Evolutionary conservation across 305 asterid genomes (phyloP).

Genomic region (Lippia alba): DNA sequence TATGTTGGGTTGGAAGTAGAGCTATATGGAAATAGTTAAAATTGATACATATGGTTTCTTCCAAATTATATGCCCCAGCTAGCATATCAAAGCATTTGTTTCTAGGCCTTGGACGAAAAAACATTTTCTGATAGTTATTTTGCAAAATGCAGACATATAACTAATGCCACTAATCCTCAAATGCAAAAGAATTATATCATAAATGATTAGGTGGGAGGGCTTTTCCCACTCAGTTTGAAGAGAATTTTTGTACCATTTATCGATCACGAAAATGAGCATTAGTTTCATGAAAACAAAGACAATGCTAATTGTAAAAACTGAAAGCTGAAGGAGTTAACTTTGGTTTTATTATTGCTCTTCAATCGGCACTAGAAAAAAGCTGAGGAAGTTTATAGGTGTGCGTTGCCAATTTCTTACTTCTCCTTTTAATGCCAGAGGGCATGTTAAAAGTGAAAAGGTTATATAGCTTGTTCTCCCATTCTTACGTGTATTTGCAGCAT

Average conservation of each 20-base stretch:
- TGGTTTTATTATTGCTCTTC: neutral
- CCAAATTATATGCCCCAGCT: no score
- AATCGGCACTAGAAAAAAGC: neutral
- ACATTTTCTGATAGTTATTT: no score
- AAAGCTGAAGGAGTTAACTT: neutral
- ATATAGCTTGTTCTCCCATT: conserved; percentile 5
- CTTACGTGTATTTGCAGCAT: conserved; percentile 21
- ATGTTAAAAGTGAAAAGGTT: conserved; percentile 21
- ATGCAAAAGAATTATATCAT: neutral
- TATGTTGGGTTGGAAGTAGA: neutral
- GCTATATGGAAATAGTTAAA: no score
- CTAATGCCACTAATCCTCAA: no score
- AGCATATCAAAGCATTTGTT: no score
- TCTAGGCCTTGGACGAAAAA: no score
- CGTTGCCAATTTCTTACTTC: conserved; percentile 15
- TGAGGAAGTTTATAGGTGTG: neutral
- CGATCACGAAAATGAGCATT: conserved; percentile 14
- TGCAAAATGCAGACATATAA: no score
- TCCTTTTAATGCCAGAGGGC: conserved; percentile 25
- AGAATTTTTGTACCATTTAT: neutral
- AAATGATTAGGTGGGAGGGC: conserved; percentile 4
- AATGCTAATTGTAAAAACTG: conserved; percentile 16
- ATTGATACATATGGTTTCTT: no score
- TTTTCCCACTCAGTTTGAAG: conserved; percentile 4
- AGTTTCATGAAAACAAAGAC: conserved; percentile 4